Base-by-base conservation (phyloP, 148 eudicot species). In the Arctostaphylos glauca region DNA sequence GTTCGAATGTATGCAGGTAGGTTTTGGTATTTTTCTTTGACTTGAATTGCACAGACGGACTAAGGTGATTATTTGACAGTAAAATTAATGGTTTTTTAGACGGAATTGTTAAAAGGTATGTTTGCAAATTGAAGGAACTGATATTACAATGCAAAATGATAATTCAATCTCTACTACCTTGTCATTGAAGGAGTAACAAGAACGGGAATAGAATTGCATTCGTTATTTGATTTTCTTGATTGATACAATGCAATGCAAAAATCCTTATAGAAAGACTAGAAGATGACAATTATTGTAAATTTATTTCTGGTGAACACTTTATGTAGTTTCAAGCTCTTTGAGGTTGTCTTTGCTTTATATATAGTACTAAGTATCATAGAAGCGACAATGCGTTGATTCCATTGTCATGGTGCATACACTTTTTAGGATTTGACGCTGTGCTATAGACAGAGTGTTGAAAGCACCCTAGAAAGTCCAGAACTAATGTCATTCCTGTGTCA, bases 1-100 rank as follows among this genome's bases (percentile, higher is more conserved):
- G 99, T 92, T 79, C 87, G 99, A 85, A 77, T 67, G 62, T 96
- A 96, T 31, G 97, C 97, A 9, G 99, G 99, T 93, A 44, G 89
- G 93, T 81, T 79, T 64, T 21, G 31, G 55, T 16, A 3, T 80
- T 80, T 77, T 49, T 12, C 47, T 82, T 54, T 75, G 49, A 67
- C 25, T 16, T 81, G 41, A 72, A 72, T 76, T 72, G 67, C 48
- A 67, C 38, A 31, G 38, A 31, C 38, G 38, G 0, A 31, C 5
- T 73, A 38, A 59, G 47, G 23, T 62, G 71, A 59, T 7, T 16
- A 41, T 77, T 53, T n/a, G 14, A 18, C 44, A 19, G 15, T 18
- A 25, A 18, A 56, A 18, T 58, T 4, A 15, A 77, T 59, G 53
- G 4, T 78, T 58, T 78, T 10, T 58, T 6, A n/a, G 52, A 44